Base-by-base conservation (phyloP, 345 rosid species). In the Syzygium jambos region DNA sequence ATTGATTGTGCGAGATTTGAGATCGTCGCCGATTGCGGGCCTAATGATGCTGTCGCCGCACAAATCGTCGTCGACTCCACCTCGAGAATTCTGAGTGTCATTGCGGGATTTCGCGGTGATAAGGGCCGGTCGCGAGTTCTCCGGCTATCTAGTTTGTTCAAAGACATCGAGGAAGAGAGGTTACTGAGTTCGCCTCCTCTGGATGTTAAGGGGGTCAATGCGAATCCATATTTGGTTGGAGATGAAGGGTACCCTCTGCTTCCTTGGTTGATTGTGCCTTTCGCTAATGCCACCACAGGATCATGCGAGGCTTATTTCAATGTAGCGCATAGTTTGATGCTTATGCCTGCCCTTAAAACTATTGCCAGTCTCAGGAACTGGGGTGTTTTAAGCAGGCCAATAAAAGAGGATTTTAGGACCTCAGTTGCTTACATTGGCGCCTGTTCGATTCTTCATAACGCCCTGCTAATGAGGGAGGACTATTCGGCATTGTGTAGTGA, bases 191-290 rank as follows among this genome's bases (percentile, higher is more conserved):
- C 93, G 2, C 56, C 86, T 57, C 89, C 88, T 6, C 73, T 87
- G 51, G 51, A 85, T 68, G 90, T 91, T 27, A 88, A 88, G 88
- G 93, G 93, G 30, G 88, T 88, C 49, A 88, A 84, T 38, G 82
- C 90, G 23, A 88, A 88, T 86, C 95, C 93, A 89, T 95, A 95
- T 85, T 87, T 95, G 54, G 86, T 93, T 88, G 97, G 95, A 34
- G 91, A 89, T 87, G 89, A 85, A 86, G 92, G 87, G 25, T 95
- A 93, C 78, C 97, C 95, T 87, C 88, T 93, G 89, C 95, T 94
- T 89, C 97, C 94, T 27, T 94, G 97, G 96, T 82, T 95, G 56
- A 92, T 95, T 91, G 93, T 94, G 21, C 97, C 97, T 34, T 92
- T 91, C 87, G 85, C 57, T 52, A 91, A 89, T 85, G 88, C 77